Conservation (phyloP, 2,329 filamentous ascomycete species). For the Xylariomycetidae sp. region DNA sequence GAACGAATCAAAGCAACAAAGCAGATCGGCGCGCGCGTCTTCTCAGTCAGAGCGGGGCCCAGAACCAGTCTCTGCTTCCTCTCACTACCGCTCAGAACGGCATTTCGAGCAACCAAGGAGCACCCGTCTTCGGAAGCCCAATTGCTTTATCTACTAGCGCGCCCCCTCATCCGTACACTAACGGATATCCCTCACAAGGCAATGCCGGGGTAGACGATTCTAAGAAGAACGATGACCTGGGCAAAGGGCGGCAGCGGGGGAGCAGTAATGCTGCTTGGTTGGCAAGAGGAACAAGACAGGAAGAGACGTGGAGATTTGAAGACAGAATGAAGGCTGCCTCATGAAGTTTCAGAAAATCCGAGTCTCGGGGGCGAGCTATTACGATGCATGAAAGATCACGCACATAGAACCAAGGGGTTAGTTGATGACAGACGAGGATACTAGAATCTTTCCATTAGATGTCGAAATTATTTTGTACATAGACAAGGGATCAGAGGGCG, state of each 20-base stretch:
- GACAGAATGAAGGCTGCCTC: conserved; percentile 31
- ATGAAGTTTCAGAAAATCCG: conserved; percentile 11
- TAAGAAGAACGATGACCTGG: conserved; percentile 52
- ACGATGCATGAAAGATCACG: conserved; percentile 16
- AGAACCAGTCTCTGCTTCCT: conserved; percentile 59
- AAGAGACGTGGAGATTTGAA: conserved; percentile 70
- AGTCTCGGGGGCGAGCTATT: conserved; percentile 1
- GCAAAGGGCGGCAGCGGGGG: conserved; percentile 36
- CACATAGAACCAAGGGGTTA: conserved; percentile 13
- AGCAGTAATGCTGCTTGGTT: conserved; percentile 57
- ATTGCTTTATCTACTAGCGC: conserved; percentile 22
- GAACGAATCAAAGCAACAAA: conserved; percentile 82
- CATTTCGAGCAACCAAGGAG: conserved; percentile 25
- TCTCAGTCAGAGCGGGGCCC: conserved; percentile 45
- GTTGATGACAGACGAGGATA: too few relatives aligned
- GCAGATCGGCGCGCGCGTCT: conserved; percentile 77
- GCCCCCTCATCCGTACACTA: conserved; percentile 38
- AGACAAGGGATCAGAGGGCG: too few relatives aligned
- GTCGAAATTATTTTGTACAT: too few relatives aligned
- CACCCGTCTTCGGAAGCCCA: conserved; percentile 35
- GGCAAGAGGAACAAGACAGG: conserved; percentile 75
- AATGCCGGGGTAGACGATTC: conserved; percentile 37
- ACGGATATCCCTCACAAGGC: conserved; percentile 37
- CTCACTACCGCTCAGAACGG: conserved; percentile 45
- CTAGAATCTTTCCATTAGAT: too few relatives aligned